phyloP scores from a whole-genome alignment of 75 land plant genomes.

The Adiantum capillusveneris region DNA sequence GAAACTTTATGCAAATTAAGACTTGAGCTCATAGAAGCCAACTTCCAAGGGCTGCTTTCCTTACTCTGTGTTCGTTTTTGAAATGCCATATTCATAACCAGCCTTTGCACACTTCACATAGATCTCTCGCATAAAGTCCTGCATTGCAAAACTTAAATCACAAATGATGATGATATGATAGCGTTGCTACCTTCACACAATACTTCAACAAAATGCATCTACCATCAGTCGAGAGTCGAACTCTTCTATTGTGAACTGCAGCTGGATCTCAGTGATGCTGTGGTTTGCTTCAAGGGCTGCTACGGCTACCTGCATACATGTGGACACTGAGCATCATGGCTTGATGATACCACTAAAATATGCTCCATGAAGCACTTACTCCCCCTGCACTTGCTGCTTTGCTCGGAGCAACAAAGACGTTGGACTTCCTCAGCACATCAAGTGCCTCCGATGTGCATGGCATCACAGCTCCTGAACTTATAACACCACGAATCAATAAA shows the following conservation, averaged over 20 bases:
- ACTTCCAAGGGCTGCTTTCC: slow-evolving; percentile 5
- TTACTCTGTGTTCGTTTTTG: slow-evolving; percentile 84
- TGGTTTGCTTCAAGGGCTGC: slow-evolving; percentile 73
- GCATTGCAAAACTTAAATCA: no score
- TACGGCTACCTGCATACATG: slow-evolving; percentile 53
- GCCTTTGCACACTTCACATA: slow-evolving; percentile 77
- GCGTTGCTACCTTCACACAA: background rate
- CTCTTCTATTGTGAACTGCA: slow-evolving; percentile 70
- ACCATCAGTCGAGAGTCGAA: slow-evolving; percentile 75
- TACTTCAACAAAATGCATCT: background rate
- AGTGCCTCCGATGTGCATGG: slow-evolving; percentile 96
- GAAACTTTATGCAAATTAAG: no score
- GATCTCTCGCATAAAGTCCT: slow-evolving; percentile 95
- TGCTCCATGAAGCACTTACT: slow-evolving; percentile 34
- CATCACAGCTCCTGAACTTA: slow-evolving; percentile 84
- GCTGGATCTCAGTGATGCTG: slow-evolving; percentile 33
- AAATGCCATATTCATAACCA: slow-evolving; percentile 72
- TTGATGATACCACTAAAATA: background rate
- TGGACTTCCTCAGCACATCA: slow-evolving; percentile 81
- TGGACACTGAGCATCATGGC: background rate
- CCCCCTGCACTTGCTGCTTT: slow-evolving; percentile 99
- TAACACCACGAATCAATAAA: background rate
- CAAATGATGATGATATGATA: no score
- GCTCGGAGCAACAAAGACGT: slow-evolving; percentile 83
- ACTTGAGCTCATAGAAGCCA: no score